phyloP scores from a whole-genome alignment of 2,329 filamentous ascomycete genomes.

The Cryphonectria radicalis region DNA sequence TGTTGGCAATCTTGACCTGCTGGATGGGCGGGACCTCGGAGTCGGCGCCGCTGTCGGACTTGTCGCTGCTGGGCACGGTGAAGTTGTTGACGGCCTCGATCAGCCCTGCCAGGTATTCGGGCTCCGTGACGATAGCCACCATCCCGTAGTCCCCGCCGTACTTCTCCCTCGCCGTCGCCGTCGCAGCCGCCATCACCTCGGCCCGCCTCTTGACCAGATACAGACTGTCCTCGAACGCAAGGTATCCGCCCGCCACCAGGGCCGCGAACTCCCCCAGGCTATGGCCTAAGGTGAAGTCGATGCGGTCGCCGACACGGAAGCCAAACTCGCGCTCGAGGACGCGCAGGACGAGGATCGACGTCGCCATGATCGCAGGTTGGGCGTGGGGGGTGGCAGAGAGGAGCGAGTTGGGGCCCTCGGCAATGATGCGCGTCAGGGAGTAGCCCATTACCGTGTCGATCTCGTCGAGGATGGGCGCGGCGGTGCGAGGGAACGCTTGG shows the following conservation, averaged over 20 bases:
- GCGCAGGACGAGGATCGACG: conserved; percentile 85
- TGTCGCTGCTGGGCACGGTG: conserved; percentile 63
- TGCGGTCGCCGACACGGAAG: conserved; percentile 70
- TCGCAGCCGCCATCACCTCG: conserved; percentile 81
- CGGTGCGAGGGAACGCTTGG: conserved; percentile 79
- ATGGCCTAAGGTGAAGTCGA: conserved; percentile 86
- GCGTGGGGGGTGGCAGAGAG: conserved; percentile 86
- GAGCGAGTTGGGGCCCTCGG: conserved; percentile 74
- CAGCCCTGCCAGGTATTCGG: conserved; percentile 71
- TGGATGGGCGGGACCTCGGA: conserved; percentile 76
- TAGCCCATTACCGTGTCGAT: conserved; percentile 79
- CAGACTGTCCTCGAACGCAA: conserved; percentile 78
- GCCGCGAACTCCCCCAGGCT: conserved; percentile 93
- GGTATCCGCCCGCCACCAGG: conserved; percentile 80
- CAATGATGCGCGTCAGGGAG: conserved; percentile 77
- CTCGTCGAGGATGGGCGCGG: conserved; percentile 78
- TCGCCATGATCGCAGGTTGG: conserved; percentile 95
- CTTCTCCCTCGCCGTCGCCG: conserved; percentile 64
- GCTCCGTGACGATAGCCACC: conserved; percentile 90
- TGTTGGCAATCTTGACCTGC: conserved; percentile 88
- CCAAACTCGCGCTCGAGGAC: conserved; percentile 85
- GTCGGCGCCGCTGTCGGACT: conserved; percentile 62
- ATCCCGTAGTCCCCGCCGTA: conserved; percentile 88
- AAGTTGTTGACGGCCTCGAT: conserved; percentile 80
- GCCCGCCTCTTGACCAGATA: conserved; percentile 77